Conservation (phyloP, 495 filamentous ascomycete species). For the Staphylotrichum longicolle region DNA sequence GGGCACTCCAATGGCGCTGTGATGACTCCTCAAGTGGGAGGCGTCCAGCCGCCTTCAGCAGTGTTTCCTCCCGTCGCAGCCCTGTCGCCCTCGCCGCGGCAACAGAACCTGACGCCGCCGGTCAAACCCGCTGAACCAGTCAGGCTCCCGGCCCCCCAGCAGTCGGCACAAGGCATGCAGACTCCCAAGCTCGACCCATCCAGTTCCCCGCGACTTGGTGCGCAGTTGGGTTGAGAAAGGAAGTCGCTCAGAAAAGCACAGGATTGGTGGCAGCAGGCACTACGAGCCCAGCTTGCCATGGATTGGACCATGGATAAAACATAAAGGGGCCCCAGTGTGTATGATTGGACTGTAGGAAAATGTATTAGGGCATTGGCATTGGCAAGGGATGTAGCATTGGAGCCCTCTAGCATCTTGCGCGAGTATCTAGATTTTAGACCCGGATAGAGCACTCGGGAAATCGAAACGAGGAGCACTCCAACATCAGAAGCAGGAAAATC, state of each 20-base stretch:
- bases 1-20: constrained; percentile 23
- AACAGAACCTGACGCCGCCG: constrained; percentile 50
- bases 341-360: too few species aligned
- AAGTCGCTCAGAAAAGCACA: too few species aligned
- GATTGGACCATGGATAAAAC: too few species aligned
- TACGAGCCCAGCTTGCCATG: too few species aligned
- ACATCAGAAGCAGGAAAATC: neutral
- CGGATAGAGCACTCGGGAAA: neutral
- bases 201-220: neutral
- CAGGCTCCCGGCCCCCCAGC: constrained; percentile 21
- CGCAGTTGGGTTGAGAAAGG: neutral
- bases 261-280: too few species aligned
- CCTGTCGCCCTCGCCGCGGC: constrained; percentile 51
- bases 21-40: constrained; percentile 25
- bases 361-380: too few species aligned
- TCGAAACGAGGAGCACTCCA: neutral
- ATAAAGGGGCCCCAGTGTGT: too few species aligned
- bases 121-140: constrained; percentile 46
- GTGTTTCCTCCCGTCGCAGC: constrained; percentile 53
- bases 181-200: constrained; percentile 6
- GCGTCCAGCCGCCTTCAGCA: constrained; percentile 32
- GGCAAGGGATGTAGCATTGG: too few species aligned
- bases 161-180: neutral
- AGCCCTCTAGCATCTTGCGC: neutral
- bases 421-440: neutral